These are phyloP conservation scores for Nicotiana knightiana DNA, from an alignment of 257 asterid species.

Conservation along the genomic window DNA sequence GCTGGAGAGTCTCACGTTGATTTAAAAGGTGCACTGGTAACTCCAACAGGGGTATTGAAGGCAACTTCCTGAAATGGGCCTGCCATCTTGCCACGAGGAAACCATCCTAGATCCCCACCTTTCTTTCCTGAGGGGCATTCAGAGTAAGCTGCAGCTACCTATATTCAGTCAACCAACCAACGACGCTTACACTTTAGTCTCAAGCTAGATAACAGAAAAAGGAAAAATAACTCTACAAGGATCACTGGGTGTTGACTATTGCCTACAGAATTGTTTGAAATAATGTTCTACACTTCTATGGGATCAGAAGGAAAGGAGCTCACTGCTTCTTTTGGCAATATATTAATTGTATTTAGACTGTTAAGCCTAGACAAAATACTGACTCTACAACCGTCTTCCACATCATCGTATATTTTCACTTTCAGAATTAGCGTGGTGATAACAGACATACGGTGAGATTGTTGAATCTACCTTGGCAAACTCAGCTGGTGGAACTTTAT, in stretches of 20 bases:
- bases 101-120: slow-evolving; percentile 99
- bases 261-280: neutral
- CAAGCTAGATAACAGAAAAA: neutral
- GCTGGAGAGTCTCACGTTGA: slow-evolving; percentile 63
- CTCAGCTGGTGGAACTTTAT: slow-evolving; percentile 98
- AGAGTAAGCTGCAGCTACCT: slow-evolving; percentile 75
- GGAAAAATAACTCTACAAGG: neutral
- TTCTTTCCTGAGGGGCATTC: slow-evolving; percentile 99
- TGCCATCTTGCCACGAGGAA: slow-evolving; percentile 99
- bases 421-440: neutral
- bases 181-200: neutral
- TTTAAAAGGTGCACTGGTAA: slow-evolving; percentile 83
- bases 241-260: neutral
- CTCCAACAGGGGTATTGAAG: slow-evolving; percentile 80
- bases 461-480: slow-evolving; percentile 71
- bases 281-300: neutral
- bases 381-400: neutral
- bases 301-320: neutral
- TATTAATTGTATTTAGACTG: neutral
- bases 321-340: neutral
- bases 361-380: neutral
- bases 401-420: neutral
- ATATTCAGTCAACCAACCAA: neutral
- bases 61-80: slow-evolving; percentile 99
- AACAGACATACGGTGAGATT: neutral